Evolutionary conservation across 768 basidiomycete species (phyloP), one percentile per base, ranked within the genome.

Genomic region (Gloeopeniophorella convolvens): DNA sequence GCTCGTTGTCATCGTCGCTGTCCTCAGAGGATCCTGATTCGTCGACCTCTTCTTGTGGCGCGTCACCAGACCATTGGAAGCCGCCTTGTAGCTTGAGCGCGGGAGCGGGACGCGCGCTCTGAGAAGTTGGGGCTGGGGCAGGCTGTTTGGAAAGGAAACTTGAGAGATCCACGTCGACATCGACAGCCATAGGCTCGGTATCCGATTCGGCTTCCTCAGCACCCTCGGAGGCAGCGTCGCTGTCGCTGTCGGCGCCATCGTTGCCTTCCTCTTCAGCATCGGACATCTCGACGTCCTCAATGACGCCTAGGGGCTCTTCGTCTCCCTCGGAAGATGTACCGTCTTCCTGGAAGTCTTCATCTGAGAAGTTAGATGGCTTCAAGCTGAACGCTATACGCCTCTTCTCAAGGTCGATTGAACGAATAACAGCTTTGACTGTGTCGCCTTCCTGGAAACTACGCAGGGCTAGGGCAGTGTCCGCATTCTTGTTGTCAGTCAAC

Each of bases 401-500:
- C 60, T 85, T 89, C 50, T 83, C 83, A 23, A 76, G 73, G 55
- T 93, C 84, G 45, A 94, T 73, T 8, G 77, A 76, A 31, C 85
- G 65, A 35, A 99, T 75, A 42, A 83, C 65, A 1, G 86, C 89
- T 65, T 85, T 89, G 53, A 97, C 88, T 32, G 73, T 75, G 66
- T 98, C 92, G 5, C 91, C 92, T 64, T 85, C 84, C 26, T 83
- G 78, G 75, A 97, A 95, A 31, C 79, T 82, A 39, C 76, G 80
- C 32, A 96, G 74, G 8, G 91, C 92, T 32, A 85, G 67, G 23
- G 75, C 67, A 18, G 89, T 81, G 65, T 94, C 89, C 4, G 86
- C 86, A 26, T 85, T 79, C 55, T 80, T 74, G 64, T 89, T 90
- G 62, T 97, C 95, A 7, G 93, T 88, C 35, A 98, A 74, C 92